Conservation (phyloP, 164 flowering plant species). For the Aristolochia fimbriata region DNA sequence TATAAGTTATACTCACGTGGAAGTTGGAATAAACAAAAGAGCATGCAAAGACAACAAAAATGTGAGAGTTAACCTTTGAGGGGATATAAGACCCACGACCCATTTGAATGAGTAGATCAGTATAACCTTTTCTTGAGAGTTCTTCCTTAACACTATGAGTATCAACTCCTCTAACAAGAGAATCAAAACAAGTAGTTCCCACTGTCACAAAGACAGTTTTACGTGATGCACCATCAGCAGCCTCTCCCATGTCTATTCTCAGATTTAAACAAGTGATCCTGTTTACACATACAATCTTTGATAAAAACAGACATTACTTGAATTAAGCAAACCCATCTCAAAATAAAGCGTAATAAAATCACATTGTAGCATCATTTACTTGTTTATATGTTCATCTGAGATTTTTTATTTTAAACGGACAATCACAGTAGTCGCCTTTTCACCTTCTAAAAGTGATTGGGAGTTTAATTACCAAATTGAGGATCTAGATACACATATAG, state of each 20-base stretch:
- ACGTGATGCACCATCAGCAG: constrained; percentile 1
- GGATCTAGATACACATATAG: too few species aligned
- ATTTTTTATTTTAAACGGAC: too few species aligned
- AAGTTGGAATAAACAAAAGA: not conserved
- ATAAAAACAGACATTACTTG: not conserved
- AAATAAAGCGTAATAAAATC: not conserved
- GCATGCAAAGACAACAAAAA: not conserved
- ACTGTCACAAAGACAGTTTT: constrained; percentile 71
- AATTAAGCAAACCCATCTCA: not conserved
- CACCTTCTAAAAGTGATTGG: too few species aligned
- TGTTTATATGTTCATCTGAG: too few species aligned
- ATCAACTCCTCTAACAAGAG: constrained; percentile 64
- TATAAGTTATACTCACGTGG: too few species aligned
- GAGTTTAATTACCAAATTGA: too few species aligned
- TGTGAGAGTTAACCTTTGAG: constrained; percentile 36
- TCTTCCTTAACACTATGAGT: constrained; percentile 37
- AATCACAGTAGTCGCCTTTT: too few species aligned
- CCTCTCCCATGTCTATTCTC: constrained; percentile 8
- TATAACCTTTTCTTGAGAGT: constrained; percentile 51
- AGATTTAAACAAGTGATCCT: not conserved
- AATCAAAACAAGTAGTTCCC: constrained; percentile 83
- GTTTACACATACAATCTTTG: not conserved
- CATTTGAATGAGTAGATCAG: constrained; percentile 72
- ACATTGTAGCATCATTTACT: too few species aligned
- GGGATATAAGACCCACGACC: constrained; percentile 76